A percentile compares a stretch with the other conserved stretches of the same genome.
Conservation (phyloP, 2,329 filamentous ascomycete species). For the Penicillium digitatum region DNA sequence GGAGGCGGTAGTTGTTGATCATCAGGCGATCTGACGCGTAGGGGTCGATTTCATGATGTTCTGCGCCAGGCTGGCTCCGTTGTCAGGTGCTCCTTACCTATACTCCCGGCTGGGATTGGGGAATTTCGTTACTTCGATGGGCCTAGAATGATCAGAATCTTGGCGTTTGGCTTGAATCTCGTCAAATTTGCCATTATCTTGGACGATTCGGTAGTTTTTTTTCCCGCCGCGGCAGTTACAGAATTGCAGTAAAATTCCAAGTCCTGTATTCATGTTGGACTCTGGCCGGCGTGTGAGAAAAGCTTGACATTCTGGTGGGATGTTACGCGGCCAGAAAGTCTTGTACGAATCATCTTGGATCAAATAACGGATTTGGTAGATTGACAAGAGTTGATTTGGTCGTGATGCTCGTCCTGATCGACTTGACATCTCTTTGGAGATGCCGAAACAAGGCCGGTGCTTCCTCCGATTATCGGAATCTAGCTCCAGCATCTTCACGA, state of each 20-base stretch:
- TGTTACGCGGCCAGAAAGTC: neutral
- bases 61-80: constrained; percentile 8
- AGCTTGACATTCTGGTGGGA: constrained; percentile 2
- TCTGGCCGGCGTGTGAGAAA: neutral
- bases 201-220: constrained; percentile 21
- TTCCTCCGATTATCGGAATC: neutral
- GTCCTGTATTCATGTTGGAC: constrained; percentile 1
- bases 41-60: constrained; percentile 68
- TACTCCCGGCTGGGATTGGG: constrained; percentile 33
- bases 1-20: constrained; percentile 78
- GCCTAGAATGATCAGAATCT: constrained; percentile 29
- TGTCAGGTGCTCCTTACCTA: constrained; percentile 18
- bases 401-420: neutral
- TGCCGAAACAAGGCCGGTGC: neutral
- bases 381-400: neutral
- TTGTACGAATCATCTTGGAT: neutral
- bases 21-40: constrained; percentile 63
- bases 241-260: neutral
- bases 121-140: constrained; percentile 36
- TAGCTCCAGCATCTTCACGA: neutral
- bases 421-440: neutral
- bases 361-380: neutral
- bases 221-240: constrained; percentile 3
- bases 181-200: constrained; percentile 23
- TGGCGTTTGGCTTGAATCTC: constrained; percentile 34